Evolutionary conservation across 2,329 filamentous ascomycete species (phyloP).

Genomic region (Sporothrix sp.): DNA sequence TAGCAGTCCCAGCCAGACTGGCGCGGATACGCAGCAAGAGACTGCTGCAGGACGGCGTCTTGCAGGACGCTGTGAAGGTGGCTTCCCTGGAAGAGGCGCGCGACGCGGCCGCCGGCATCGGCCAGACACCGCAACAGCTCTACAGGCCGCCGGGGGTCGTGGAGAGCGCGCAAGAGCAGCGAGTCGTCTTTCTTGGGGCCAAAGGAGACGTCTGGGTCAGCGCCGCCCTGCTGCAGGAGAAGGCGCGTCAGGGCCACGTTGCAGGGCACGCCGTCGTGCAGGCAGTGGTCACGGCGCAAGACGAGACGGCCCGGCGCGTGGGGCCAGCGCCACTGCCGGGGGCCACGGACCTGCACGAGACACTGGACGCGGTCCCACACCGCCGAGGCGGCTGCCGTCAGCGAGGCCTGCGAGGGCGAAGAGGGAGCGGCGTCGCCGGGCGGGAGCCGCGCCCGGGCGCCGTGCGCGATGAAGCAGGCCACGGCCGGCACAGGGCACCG

Average conservation of each 20-base stretch:
- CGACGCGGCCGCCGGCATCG: slow-evolving; percentile 6
- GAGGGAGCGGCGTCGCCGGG: not conserved
- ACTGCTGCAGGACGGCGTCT: slow-evolving; percentile 6
- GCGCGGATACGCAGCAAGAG: slow-evolving; percentile 8
- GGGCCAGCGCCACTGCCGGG: not conserved
- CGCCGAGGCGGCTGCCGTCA: not conserved
- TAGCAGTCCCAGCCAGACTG: slow-evolving; percentile 14
- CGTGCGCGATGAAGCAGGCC: slow-evolving; percentile 1
- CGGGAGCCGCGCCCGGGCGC: not conserved
- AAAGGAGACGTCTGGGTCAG: not conserved
- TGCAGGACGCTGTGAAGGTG: slow-evolving; percentile 2
- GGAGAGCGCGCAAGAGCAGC: slow-evolving; percentile 6
- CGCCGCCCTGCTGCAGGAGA: slow-evolving; percentile 3
- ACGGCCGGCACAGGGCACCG: slow-evolving; percentile 14
- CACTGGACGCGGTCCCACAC: slow-evolving; percentile 6
- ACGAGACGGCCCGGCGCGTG: not conserved
- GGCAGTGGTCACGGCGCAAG: slow-evolving; percentile 13
- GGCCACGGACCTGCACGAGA: slow-evolving; percentile 12
- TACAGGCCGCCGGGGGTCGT: slow-evolving; percentile 6
- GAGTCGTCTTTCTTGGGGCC: not conserved
- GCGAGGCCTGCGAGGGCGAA: too few relatives aligned
- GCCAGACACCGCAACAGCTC: slow-evolving; percentile 13
- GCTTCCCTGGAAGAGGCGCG: not conserved
- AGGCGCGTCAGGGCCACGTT: slow-evolving; percentile 3
- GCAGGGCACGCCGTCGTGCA: slow-evolving; percentile 11